Evolutionary conservation across 176 grass and related monocot species (phyloP).

Genomic region (Lolium perenne): DNA sequence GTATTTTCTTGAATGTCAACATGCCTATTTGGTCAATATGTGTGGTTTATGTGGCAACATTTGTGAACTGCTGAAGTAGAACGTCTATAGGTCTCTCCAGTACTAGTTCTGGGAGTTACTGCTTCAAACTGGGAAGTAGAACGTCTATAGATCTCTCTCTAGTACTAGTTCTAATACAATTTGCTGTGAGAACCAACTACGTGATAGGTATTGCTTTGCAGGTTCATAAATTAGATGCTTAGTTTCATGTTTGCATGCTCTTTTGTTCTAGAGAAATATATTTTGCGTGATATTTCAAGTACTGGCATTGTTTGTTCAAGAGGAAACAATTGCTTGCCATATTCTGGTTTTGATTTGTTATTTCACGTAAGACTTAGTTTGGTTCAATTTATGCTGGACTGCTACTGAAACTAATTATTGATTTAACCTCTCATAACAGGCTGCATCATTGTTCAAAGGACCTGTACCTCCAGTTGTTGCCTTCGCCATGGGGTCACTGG

Average conservation of each 20-base stretch:
- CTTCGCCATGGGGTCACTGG: conserved; percentile 89
- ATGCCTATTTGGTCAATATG: background rate
- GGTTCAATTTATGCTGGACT: conserved; percentile 1
- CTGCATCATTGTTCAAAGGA: conserved; percentile 97
- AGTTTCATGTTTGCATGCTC: background rate
- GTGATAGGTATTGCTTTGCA: background rate
- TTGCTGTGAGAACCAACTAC: background rate
- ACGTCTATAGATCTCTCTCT: background rate
- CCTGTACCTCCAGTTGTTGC: conserved; percentile 95
- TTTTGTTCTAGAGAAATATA: background rate
- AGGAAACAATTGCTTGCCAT: background rate
- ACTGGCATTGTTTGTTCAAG: background rate
- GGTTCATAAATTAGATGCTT: background rate
- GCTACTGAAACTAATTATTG: conserved; percentile 30
- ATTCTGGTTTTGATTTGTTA: background rate
- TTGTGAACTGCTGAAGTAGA: background rate
- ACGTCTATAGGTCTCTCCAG: background rate
- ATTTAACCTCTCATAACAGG: conserved; percentile 54
- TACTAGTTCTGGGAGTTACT: background rate
- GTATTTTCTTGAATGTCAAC: background rate
- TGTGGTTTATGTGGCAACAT: background rate
- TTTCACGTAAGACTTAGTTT: background rate
- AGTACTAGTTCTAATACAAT: background rate
- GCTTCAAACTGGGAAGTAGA: background rate
- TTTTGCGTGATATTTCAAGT: conserved; percentile 14